phyloP scores from a whole-genome alignment of 192 early-diverging fungal species.

The Dispira parvispora region DNA sequence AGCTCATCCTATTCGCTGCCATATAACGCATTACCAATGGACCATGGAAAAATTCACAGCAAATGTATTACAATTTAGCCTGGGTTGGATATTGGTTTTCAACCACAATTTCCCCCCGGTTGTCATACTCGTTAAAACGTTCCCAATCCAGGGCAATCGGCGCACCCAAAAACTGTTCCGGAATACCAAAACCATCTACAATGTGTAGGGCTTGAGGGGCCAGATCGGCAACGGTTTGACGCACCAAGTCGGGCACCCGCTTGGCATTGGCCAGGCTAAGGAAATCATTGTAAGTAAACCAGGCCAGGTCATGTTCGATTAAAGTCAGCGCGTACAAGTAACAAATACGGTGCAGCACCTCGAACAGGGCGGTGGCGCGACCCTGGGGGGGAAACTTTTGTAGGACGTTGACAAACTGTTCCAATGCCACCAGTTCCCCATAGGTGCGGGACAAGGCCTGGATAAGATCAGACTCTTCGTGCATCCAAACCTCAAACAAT shows the following conservation, averaged over 20 bases:
- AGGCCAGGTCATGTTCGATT: constrained; percentile 35
- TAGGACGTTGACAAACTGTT: constrained; percentile 31
- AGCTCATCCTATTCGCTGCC: no score
- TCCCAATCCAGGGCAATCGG: constrained; percentile 58
- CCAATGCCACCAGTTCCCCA: constrained; percentile 44
- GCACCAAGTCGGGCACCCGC: constrained; percentile 28
- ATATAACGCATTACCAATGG: no score
- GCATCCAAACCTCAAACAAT: constrained; percentile 65
- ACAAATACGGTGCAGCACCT: constrained; percentile 23
- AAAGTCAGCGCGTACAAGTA: constrained; percentile 32
- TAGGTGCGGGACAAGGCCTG: constrained; percentile 45
- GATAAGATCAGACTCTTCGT: constrained; percentile 48
- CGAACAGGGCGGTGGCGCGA: constrained; percentile 5
- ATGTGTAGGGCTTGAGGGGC: constrained; percentile 30
- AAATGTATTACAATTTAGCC: no score
- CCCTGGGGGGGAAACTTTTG: constrained; percentile 13
- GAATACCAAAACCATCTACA: constrained; percentile 40
- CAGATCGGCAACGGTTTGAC: constrained; percentile 12
- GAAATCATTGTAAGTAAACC: constrained; percentile 31
- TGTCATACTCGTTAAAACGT: constrained; percentile 43
- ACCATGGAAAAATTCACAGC: no score
- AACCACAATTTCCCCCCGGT: constrained; percentile 31
- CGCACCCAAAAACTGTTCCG: constrained; percentile 39
- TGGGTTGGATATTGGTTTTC: no score
- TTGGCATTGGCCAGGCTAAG: constrained; percentile 30